Percentiles rank a stretch among this genome's conserved stretches.
phyloP scores from a whole-genome alignment of 768 basidiomycete genomes.

The Termitomyces titanicus region DNA sequence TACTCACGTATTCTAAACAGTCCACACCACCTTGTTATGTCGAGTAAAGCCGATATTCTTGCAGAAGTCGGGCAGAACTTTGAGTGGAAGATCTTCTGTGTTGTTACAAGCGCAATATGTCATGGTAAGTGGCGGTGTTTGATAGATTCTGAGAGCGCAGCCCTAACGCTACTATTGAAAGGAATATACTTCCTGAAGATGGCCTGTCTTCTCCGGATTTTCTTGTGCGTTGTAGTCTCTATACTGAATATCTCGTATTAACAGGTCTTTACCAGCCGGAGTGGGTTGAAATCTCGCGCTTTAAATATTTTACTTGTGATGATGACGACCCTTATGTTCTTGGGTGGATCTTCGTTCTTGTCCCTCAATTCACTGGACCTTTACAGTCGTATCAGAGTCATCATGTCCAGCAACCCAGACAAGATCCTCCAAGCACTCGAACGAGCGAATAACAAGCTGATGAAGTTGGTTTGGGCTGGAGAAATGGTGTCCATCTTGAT shows the following conservation, averaged over 20 bases:
- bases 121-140: constrained; percentile 11
- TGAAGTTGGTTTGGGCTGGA: constrained; percentile 24
- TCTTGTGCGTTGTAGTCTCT: constrained; percentile 7
- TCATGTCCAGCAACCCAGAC: constrained; percentile 19
- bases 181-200: constrained; percentile 19
- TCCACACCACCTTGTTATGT: too few relatives aligned
- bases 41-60: constrained; percentile 12
- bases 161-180: not conserved
- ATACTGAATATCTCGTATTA: not conserved
- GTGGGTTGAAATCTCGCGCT: constrained; percentile 11
- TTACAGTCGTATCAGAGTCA: constrained; percentile 23
- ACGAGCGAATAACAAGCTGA: constrained; percentile 18
- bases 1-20: too few relatives aligned
- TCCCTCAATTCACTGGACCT: constrained; percentile 25
- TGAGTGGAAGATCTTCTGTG: constrained; percentile 15
- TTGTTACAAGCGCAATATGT: constrained; percentile 15
- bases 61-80: constrained; percentile 15
- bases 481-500: constrained; percentile 28
- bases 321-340: constrained; percentile 24
- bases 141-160: not conserved
- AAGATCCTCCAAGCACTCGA: constrained; percentile 15
- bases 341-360: constrained; percentile 22
- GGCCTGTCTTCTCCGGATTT: constrained; percentile 11
- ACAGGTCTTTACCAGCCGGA: constrained; percentile 13
- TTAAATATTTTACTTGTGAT: constrained; percentile 17